These are phyloP conservation scores for Mycena galopus DNA, from an alignment of 768 basidiomycete species.

Conservation along the genomic window DNA sequence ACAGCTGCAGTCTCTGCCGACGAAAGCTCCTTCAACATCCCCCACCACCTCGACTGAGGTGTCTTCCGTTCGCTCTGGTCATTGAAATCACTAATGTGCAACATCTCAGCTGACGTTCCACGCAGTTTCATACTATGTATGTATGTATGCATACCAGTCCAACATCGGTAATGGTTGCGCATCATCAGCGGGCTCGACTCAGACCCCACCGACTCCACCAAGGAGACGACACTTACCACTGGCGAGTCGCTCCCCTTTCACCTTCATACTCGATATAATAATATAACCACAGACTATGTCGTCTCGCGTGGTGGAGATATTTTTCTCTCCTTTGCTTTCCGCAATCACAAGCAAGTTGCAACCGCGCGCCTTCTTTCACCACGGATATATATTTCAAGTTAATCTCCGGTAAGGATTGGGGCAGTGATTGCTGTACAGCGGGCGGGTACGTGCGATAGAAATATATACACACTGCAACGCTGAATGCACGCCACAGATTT, in stretches of 20 bases:
- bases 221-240: slow-evolving; percentile 12
- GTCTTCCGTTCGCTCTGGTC: slow-evolving; percentile 33
- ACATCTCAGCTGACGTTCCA: background rate
- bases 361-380: too few relatives aligned
- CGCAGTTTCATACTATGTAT: slow-evolving; percentile 13
- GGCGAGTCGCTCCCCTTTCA: too few relatives aligned
- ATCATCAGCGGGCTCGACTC: slow-evolving; percentile 26
- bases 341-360: slow-evolving; percentile 38
- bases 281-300: too few relatives aligned
- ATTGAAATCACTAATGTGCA: too few relatives aligned
- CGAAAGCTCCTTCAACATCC: slow-evolving; percentile 9
- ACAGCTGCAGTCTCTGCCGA: background rate
- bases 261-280: too few relatives aligned
- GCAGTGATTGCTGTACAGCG: too few relatives aligned
- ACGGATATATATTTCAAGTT: too few relatives aligned
- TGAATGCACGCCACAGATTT: too few relatives aligned
- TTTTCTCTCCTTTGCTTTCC: slow-evolving; percentile 47
- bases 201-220: slow-evolving; percentile 22
- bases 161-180: slow-evolving; percentile 28
- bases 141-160: slow-evolving; percentile 37
- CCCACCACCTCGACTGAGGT: slow-evolving; percentile 26
- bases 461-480: too few relatives aligned
- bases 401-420: too few relatives aligned
- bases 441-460: too few relatives aligned
- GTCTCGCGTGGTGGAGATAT: slow-evolving; percentile 46